Base-by-base conservation (phyloP, 331 rosid species). In the Phaseolus coccineus region DNA sequence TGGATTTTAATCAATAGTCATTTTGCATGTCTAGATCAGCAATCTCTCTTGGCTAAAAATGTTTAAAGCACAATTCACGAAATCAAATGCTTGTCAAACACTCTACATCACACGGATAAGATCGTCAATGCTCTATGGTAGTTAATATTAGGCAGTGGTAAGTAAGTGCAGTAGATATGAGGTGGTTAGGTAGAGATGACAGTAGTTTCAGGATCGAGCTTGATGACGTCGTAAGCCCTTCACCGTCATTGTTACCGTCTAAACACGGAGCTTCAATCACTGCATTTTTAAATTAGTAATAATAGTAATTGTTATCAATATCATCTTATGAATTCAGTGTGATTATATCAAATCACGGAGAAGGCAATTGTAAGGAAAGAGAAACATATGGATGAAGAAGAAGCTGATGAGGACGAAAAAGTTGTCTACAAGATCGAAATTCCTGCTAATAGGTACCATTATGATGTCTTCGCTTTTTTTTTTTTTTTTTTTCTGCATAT, bases 361-460 rank as follows among this genome's bases (percentile, higher is more conserved):
- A 96, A 91, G 56, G 96, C 99, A 27, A 90, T 96, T 76, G 85
- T 88, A 46, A 83, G 97, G 76, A 96, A 96, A 62, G 99, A 96
- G 76, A 96, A 87, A 72, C 98, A 93, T 86, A 83, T 93, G 85
- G 92, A 79, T 3, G 96, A 89, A 25, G 94, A 89, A 51, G 96
- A 87, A 69, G 88, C 52, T 0, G 92, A 68, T 1, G 93, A 89
- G 42, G 96, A 91, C 35, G 99, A 96, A 85, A 98, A 96, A 78
- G 89, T 93, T 48, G 91, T 96, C 51, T 96, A 93, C 86, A 93
- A 92, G 86, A 95, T 95, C 51, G 99, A 95, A 71, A 84, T 95
- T 77, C 96, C 97, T 12, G 99, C 99, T 3, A 95, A 95, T 72
- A 89, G 97, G 99, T 95, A 30, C 16, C 24, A 6, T 8, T 14